Evolutionary conservation across 768 basidiomycete genomes (phyloP).

Genomic region (Lanmaoa pseudosensibilis): DNA sequence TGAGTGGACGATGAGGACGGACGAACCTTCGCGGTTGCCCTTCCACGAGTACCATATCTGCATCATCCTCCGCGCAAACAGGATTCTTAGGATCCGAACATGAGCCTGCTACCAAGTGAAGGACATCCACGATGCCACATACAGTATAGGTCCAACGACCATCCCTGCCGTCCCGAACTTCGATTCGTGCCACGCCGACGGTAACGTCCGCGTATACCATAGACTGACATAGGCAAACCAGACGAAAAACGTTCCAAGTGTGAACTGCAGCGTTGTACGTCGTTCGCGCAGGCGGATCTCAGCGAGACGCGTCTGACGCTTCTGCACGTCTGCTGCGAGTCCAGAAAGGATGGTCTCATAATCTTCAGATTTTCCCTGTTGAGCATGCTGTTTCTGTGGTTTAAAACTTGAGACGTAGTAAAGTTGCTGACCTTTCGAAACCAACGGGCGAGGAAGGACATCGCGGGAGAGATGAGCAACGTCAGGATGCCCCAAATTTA

Average conservation of each 20-base stretch:
- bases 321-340: slow-evolving; percentile 68
- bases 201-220: slow-evolving; percentile 68
- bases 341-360: slow-evolving; percentile 71
- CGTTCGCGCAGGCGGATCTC: slow-evolving; percentile 87
- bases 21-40: slow-evolving; percentile 74
- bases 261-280: slow-evolving; percentile 71
- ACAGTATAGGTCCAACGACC: slow-evolving; percentile 77
- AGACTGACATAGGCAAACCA: slow-evolving; percentile 74
- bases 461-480: slow-evolving; percentile 13
- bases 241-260: slow-evolving; percentile 70
- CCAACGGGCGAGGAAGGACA: slow-evolving; percentile 33
- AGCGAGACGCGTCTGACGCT: slow-evolving; percentile 69
- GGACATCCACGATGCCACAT: slow-evolving; percentile 32
- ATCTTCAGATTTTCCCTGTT: slow-evolving; percentile 49
- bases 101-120: slow-evolving; percentile 3
- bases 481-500: slow-evolving; percentile 16
- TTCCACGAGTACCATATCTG: slow-evolving; percentile 82
- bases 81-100: slow-evolving; percentile 43
- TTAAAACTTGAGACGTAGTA: not conserved
- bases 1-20: not conserved
- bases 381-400: not conserved
- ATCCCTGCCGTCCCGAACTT: slow-evolving; percentile 48
- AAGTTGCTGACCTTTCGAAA: slow-evolving; percentile 27
- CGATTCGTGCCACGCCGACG: slow-evolving; percentile 33
- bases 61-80: slow-evolving; percentile 77